Percentiles rank a stretch among this genome's conserved stretches.
Conservation (phyloP, 2,329 filamentous ascomycete genomes). For the Penicillium sp. region DNA sequence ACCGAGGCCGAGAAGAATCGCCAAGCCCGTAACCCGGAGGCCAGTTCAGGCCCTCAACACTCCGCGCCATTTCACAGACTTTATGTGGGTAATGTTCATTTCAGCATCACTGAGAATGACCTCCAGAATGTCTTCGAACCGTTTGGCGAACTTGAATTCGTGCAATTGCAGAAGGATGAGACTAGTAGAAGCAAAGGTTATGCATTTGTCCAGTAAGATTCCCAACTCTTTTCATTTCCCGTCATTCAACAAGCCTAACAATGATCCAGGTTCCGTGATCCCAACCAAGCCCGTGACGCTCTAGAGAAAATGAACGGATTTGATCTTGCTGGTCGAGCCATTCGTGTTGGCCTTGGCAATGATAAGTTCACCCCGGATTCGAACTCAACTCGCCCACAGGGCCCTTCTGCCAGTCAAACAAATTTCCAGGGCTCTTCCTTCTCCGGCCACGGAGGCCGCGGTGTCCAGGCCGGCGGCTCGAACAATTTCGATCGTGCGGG, state of each 20-base stretch:
- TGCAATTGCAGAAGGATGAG: slow-evolving; percentile 96
- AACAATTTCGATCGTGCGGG: slow-evolving; percentile 86
- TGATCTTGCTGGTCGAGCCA: slow-evolving; percentile 93
- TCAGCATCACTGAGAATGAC: slow-evolving; percentile 96
- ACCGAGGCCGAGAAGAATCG: slow-evolving; percentile 99
- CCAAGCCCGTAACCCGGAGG: slow-evolving; percentile 80
- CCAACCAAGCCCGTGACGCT: slow-evolving; percentile 86
- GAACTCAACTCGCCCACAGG: slow-evolving; percentile 89
- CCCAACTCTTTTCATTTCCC: background rate
- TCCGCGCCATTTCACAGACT: slow-evolving; percentile 95
- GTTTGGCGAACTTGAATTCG: slow-evolving; percentile 96
- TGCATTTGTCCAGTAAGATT: slow-evolving; percentile 93
- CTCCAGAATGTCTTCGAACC: slow-evolving; percentile 95
- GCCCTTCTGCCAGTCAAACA: slow-evolving; percentile 64
- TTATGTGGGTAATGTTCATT: slow-evolving; percentile 99
- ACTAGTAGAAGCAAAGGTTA: slow-evolving; percentile 88
- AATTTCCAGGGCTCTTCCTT: slow-evolving; percentile 88
- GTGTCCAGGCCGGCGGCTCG: slow-evolving; percentile 72
- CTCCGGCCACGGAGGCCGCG: slow-evolving; percentile 84
- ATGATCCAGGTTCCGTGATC: slow-evolving; percentile 74
- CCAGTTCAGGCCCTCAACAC: slow-evolving; percentile 68
- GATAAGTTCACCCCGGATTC: slow-evolving; percentile 99
- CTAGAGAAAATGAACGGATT: slow-evolving; percentile 99
- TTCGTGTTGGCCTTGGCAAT: slow-evolving; percentile 97
- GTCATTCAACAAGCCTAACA: background rate